Base-by-base conservation (phyloP, 2,329 filamentous ascomycete species). In the Didymella pomorum region DNA sequence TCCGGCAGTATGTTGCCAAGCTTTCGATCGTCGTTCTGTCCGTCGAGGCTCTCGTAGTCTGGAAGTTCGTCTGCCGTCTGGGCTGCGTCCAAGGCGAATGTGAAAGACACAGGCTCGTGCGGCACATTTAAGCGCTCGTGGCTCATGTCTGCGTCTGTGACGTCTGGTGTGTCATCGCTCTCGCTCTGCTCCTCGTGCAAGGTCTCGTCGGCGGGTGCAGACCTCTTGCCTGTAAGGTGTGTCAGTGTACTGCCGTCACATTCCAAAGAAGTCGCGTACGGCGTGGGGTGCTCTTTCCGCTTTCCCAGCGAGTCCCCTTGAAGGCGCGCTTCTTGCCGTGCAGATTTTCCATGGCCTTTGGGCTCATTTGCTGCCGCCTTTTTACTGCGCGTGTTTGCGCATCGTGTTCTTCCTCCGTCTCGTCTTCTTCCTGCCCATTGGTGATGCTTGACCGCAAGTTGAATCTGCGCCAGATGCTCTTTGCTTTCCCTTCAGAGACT, bases 391-490 rank as follows among this genome's bases (percentile, higher is more conserved):
- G 78, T 49, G 72, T 67, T 5, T 75, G 78, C 29, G 75, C 76
- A 59, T 76, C 70, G 18, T 60, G 62, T 31, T 67, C 63, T 29
- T 69, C 66, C 12, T 69, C 63, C 1, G 56, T 63, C 10, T 66
- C 60, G 7, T 65, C 61, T 2, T 67, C 66, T 1, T 63, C 46
- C 7, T 58, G 23, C 14, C 56, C 64, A 35, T 64, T 61, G 41
- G 61, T 25, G 49, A 61, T 52, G 57, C 68, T 68, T 44, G 73
- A 72, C 51, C 73, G 70, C 12, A 74, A 65, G 31, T 68, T 69
- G 60, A 76, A 73, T 56, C 81, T 73, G 50, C 80, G 80, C 80
- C 81, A 83, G 31, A 84, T 78, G 63, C 81, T 82, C 61, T 79
- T 78, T 20, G 77, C 73, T 52, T 73, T 75, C 11, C 73, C 74